Evolutionary conservation across 2,329 filamentous ascomycete species (phyloP), one percentile per base, ranked within the genome.

Genomic region (Venturia pyrina): DNA sequence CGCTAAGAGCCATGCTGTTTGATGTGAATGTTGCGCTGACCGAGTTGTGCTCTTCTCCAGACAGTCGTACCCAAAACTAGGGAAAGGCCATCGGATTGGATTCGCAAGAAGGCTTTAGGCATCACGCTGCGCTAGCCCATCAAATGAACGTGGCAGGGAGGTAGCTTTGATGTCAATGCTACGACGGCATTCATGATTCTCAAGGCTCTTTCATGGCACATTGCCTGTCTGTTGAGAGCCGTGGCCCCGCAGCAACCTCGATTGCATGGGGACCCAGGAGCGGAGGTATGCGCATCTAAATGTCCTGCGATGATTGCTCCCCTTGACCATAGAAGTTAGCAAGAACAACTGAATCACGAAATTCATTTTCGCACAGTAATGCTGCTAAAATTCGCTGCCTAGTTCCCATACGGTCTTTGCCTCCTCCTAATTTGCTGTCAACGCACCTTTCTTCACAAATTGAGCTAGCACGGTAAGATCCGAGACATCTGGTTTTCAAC

Each of bases 1-100:
- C 75, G 80, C 62, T 81, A 70, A 75, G 34, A 41, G 21, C 34
- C 24, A 57, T 2, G 53, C 17, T 37, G 24, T 40, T 10, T 5
- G 5, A 17, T 24, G 10, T 21, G 13, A 28, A 28, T 8, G 21
- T 53, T 17, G 21, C n/a, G 48, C 48, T 53, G 21, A 53, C 10
- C 15, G 13, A 28, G 3, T 28, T 28, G 21, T 53, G 21, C 21
- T 21, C 24, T 21, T 28, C 21, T 50, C 5, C 21, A 28, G 21
- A 15, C 8, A 21, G 21, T 10, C n/a, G 6, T 53, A 10, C 8
- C 5, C 21, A 11, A 53, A 17, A 53, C 2, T 6, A 28, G 21
- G 11, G 13, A 10, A 13, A 7, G 4, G n/a, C 19, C n/a, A 50
- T 11, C n/a, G 24, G 6, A n/a, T 24, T n/a, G 46, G 7, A 3